Conservation (phyloP, 2,329 filamentous ascomycete genomes). For the Sclerotinia glacialis region DNA sequence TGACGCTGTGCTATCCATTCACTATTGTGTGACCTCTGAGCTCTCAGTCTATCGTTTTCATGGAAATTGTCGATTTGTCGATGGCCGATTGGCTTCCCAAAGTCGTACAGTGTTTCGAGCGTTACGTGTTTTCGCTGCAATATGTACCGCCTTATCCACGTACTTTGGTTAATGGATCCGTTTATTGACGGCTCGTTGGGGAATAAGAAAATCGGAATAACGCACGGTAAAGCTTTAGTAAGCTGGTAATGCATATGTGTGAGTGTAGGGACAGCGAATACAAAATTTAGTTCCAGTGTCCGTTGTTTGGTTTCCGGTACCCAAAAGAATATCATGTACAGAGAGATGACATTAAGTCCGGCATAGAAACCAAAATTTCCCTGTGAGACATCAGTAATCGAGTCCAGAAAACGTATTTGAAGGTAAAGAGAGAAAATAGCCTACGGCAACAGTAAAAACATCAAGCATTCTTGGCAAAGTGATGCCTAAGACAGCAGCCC, state of each 20-base stretch:
- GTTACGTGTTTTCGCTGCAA: not conserved
- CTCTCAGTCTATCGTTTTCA: slow-evolving; percentile 6
- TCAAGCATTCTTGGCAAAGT: slow-evolving; percentile 40
- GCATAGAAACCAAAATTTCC: slow-evolving; percentile 55
- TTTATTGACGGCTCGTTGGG: not conserved
- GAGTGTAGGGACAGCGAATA: slow-evolving; percentile 42
- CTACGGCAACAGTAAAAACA: slow-evolving; percentile 11
- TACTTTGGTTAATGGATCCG: not conserved
- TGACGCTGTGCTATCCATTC: not conserved
- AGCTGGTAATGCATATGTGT: slow-evolving; percentile 36
- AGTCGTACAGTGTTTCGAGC: slow-evolving; percentile 3
- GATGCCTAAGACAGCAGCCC: slow-evolving; percentile 60
- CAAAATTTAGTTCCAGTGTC: slow-evolving; percentile 45
- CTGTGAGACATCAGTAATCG: slow-evolving; percentile 23
- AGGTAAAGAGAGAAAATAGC: not conserved
- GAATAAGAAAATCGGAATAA: not conserved
- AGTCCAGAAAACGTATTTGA: not conserved
- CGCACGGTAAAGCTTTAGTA: slow-evolving; percentile 32
- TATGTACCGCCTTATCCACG: slow-evolving; percentile 13
- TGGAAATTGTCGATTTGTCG: not conserved
- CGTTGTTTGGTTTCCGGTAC: slow-evolving; percentile 57
- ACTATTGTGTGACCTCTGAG: not conserved
- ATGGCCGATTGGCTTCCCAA: slow-evolving; percentile 3
- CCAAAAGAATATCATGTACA: slow-evolving; percentile 55
- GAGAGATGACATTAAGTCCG: slow-evolving; percentile 53